phyloP scores from a whole-genome alignment of 495 filamentous ascomycete genomes.

The Xylaria sp. region DNA sequence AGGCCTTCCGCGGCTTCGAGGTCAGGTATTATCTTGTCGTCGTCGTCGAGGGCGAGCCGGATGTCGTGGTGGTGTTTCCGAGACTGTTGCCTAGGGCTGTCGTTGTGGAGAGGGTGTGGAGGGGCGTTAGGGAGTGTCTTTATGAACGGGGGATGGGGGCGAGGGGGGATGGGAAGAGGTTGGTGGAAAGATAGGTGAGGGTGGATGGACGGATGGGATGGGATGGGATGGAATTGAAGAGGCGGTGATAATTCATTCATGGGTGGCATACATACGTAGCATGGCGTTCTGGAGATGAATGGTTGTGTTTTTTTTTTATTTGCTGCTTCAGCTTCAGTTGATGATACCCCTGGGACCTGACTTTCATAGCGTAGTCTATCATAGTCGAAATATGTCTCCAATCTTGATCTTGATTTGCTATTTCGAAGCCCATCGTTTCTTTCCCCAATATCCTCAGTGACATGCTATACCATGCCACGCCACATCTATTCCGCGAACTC shows the following conservation, averaged over 20 bases:
- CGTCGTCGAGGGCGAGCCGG: slow-evolving; percentile 88
- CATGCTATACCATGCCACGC: background rate
- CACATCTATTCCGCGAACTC: slow-evolving; percentile 14
- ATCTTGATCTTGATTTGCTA: slow-evolving; percentile 6
- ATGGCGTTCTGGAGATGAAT: slow-evolving; percentile 24
- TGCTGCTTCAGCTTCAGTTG: slow-evolving; percentile 9
- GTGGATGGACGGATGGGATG: background rate
- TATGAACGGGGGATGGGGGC: slow-evolving; percentile 59
- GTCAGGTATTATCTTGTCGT: slow-evolving; percentile 89
- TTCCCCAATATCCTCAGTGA: background rate
- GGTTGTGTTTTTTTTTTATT: background rate
- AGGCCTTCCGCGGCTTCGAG: slow-evolving; percentile 93
- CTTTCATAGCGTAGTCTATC: background rate
- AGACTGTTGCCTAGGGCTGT: slow-evolving; percentile 71
- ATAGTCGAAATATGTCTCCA: background rate
- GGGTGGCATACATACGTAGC: background rate
- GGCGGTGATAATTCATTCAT: slow-evolving; percentile 3
- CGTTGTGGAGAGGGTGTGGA: slow-evolving; percentile 86
- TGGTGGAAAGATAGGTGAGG: background rate
- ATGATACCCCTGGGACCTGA: slow-evolving; percentile 35
- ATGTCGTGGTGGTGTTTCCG: slow-evolving; percentile 93
- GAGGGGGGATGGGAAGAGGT: slow-evolving; percentile 22
- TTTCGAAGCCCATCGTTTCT: no score
- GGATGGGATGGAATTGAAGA: no score
- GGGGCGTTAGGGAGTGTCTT: slow-evolving; percentile 75